A percentile compares a stretch with the other conserved stretches of the same genome.
Evolutionary conservation across 1,284 basidiomycete species (phyloP).

Genomic region (Rhodotorula sp.): DNA sequence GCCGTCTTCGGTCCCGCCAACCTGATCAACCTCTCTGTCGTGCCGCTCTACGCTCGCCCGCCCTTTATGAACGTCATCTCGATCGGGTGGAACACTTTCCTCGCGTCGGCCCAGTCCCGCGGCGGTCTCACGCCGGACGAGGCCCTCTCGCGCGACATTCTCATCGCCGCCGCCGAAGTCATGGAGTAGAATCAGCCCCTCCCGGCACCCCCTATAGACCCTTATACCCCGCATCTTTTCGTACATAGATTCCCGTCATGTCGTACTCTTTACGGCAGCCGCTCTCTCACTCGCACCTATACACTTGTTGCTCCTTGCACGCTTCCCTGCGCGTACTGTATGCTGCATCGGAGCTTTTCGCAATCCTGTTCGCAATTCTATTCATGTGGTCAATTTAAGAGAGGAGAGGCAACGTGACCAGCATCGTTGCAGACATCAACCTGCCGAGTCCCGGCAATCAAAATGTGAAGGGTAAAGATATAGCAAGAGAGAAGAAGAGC

Average conservation of each 20-base stretch:
- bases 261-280: background rate
- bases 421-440: too few species aligned
- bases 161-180: slow-evolving; percentile 21
- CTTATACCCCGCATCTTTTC: background rate
- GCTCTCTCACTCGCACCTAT: background rate
- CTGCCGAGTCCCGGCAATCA: too few species aligned
- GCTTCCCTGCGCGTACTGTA: too few species aligned
- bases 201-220: background rate
- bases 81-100: slow-evolving; percentile 17
- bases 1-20: slow-evolving; percentile 41
- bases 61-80: slow-evolving; percentile 44
- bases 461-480: too few species aligned
- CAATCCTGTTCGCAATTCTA: too few species aligned
- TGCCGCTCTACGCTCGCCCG: slow-evolving; percentile 44
- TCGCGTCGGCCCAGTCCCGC: slow-evolving; percentile 5
- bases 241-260: background rate
- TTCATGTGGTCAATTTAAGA: too few species aligned
- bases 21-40: slow-evolving; percentile 41
- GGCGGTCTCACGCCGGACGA: slow-evolving; percentile 1
- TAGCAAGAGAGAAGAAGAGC: too few species aligned
- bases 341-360: too few species aligned
- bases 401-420: too few species aligned
- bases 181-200: slow-evolving; percentile 10
- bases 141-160: background rate
- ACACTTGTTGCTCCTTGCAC: background rate